Evolutionary conservation across 208 protist species (phyloP), one percentile per base, ranked within the genome.

Genomic region (Leishmania gerbilli): DNA sequence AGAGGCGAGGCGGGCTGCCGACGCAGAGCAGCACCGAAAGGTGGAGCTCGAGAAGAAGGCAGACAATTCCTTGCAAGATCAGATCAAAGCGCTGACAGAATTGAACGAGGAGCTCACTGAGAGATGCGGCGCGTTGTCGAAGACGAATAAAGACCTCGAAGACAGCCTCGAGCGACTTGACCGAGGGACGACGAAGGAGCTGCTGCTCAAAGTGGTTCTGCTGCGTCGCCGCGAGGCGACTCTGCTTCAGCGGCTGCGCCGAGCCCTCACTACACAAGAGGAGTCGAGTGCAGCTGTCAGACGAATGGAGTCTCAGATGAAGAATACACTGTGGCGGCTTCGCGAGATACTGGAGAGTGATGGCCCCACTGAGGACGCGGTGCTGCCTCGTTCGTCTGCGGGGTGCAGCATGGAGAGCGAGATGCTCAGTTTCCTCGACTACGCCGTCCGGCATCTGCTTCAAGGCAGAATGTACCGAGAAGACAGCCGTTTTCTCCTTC

Each of bases 191-290:
- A 88, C 85, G 8, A 80, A 88, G 60, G 91, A 96, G 86, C 79
- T 95, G 55, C 68, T 96, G 67, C 93, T 96, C 55, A 96, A 96
- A 67, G 91, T 98, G 49, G 92, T 98, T 64, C 74, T 96, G 9
- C 83, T 98, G 71, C 88, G 95, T 49, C 90, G 91, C 27, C 90
- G 95, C 60, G 95, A 98, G 77, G 88, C 87, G 3, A 94, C 89
- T 58, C 88, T 98, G 15, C 82, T 96, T 13, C 88, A 95, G 71
- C 90, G 93, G n/a, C 79, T 98, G 74, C 95, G 93, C 15, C 86
- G 91, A 67, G 91, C 88, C 1, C 78, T 90, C 62, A 84, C 84
- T 27, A 81, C 88, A 34, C 89, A 90, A 42, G 87, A 95, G 72
- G 91, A 96, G 53, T 79, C 87, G 9, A 72, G 76, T 7, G 76